Evolutionary conservation across 2,329 filamentous ascomycete genomes (phyloP), one percentile per base, ranked within the genome.

Genomic region (Fusarium graminum): DNA sequence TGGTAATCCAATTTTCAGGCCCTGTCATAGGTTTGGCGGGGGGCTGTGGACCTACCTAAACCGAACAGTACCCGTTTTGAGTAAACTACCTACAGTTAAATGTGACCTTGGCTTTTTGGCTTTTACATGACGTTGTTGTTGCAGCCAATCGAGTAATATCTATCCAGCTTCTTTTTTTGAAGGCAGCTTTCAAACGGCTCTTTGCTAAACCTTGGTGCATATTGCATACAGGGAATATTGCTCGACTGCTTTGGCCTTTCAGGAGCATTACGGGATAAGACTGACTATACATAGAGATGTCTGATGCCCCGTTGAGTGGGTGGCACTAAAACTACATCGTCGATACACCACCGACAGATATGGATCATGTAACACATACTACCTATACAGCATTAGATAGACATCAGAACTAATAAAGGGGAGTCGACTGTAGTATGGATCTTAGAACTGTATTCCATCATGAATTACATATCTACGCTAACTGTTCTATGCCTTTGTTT

Each of bases 11-110:
- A 63, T 63, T 63, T 63, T 63, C 59, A 51, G 59, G 59, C 52
- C 59, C 59, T 63, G 58, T 39, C 59, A 63, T 58, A 63, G 59
- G 59, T 63, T 63, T 63, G 59, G 59, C 44, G 36, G 65, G 66
- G 74, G 76, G 74, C 74, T 75, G 74, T 63, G 59, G 59, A 52
- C 52, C 59, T 55, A 58, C 50, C 34, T 25, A 39, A 55, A 44
- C 29, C 19, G 39, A 57, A 34, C 39, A 19, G 56, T 56, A 34
- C 34, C 44, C 13, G 19, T 40, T 19, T 40, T 16, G 47, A 53
- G 39, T 51, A 55, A 52, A 38, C 17, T 43, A 14, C 39, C 17
- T 43, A 14, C 39, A 43, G 41, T 30, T 17, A 38, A 30, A 22
- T 39, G 43, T 59, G 55, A 43, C 56, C 36, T 52, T 54, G 50